Evolutionary conservation across 2,329 filamentous ascomycete species (phyloP), one percentile per base, ranked within the genome.

Genomic region (Microcyclospora pomicola): DNA sequence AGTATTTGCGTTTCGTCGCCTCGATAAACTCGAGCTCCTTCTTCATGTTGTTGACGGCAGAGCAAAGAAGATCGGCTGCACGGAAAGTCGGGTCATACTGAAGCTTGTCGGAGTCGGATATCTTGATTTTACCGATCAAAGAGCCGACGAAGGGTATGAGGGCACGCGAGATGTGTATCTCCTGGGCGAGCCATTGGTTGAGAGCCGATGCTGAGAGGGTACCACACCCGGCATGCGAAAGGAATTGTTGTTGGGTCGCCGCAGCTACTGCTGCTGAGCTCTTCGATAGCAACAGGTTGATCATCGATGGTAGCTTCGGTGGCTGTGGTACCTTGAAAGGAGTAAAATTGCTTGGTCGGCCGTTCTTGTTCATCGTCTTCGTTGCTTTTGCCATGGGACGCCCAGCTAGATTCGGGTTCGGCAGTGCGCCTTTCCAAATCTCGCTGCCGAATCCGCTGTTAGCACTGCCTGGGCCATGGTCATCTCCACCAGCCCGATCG

Each of bases 1-100:
- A 68, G 48, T 77, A 83, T 34, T 72, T 69, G 1, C 54, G 59
- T 2, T 78, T 77, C 0, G 76, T 77, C 31, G 72, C 68, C 39
- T 80, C 67, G 50, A 84, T 82, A 59, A 83, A 79, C 38, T 63
- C 63, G 55, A 82, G 70, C 50, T 84, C 80, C 9, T 72, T 68
- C 4, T 74, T 69, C 50, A 83, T 74, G 45, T 80, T 81, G 47
- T 69, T 73, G 14, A 83, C 59, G 1, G 77, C 74, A 29, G 71
- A 72, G 42, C 78, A 72, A 14, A 82, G 63, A 53, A 80, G 69
- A 42, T 77, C 68, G 37, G 77, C 65, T 10, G 79, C 68, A 39
- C 68, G 66, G 38, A 72, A 73, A 47, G 72, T 68, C 13, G 68
- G 59, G 34, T 65, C 59, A 42, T 63, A 60, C 46, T 65, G 53